A percentile compares a stretch with the other conserved stretches of the same genome.
phyloP scores from a whole-genome alignment of 495 filamentous ascomycete species.

The Talaromyces adpressus region DNA sequence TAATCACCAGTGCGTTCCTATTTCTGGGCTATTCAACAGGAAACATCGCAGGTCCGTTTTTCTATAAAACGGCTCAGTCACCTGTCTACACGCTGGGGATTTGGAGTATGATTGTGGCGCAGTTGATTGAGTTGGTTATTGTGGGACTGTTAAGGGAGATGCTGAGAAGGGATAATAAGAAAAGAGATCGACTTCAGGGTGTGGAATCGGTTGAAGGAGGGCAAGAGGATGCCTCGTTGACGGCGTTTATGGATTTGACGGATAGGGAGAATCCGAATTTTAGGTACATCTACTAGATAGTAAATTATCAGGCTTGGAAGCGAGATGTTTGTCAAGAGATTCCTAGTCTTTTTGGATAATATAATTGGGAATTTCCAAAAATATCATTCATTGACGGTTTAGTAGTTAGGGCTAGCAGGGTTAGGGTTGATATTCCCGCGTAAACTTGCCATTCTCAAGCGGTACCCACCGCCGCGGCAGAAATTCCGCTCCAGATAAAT shows the following conservation, averaged over 20 bases:
- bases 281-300: constrained; percentile 9
- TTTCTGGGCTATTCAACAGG: constrained; percentile 51
- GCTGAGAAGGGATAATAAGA: constrained; percentile 28
- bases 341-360: no score
- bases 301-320: neutral
- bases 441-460: neutral
- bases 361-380: no score
- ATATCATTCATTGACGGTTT: neutral
- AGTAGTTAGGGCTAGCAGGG: neutral
- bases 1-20: constrained; percentile 54
- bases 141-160: constrained; percentile 46
- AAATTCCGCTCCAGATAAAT: constrained; percentile 1
- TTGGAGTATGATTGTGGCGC: constrained; percentile 49
- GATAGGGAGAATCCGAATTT: constrained; percentile 28
- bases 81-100: constrained; percentile 53
- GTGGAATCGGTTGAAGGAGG: constrained; percentile 50
- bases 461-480: neutral
- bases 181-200: constrained; percentile 36
- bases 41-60: constrained; percentile 47
- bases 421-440: neutral
- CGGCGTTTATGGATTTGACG: constrained; percentile 38
- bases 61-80: constrained; percentile 41
- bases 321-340: no score
- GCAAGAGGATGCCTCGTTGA: constrained; percentile 30
- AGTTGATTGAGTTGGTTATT: constrained; percentile 46